Evolutionary conservation across 768 basidiomycete genomes (phyloP).

Genomic region (Strobilomyces echinocephalus): DNA sequence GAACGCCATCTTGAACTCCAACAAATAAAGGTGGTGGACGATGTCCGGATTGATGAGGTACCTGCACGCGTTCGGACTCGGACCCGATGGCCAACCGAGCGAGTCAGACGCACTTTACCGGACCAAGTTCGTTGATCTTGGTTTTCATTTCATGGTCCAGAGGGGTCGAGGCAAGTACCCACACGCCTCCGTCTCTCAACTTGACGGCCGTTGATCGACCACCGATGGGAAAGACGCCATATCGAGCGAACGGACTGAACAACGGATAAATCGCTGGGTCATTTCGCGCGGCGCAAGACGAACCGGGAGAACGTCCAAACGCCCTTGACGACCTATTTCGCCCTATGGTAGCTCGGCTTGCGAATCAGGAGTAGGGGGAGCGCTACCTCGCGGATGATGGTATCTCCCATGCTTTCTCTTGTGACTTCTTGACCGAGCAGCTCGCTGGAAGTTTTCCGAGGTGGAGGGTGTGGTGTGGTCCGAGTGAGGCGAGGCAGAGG

Average conservation of each 20-base stretch:
- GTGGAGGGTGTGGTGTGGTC: slow-evolving; percentile 18
- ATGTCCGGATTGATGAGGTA: slow-evolving; percentile 56
- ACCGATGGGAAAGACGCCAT: slow-evolving; percentile 67
- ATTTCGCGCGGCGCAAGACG: slow-evolving; percentile 8
- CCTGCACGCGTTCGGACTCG: slow-evolving; percentile 26
- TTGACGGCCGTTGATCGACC: slow-evolving; percentile 80
- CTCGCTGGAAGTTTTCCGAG: slow-evolving; percentile 7
- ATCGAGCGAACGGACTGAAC: slow-evolving; percentile 61
- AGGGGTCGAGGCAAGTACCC: slow-evolving; percentile 80
- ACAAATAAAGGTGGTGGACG: slow-evolving; percentile 58
- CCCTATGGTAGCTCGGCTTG: background rate
- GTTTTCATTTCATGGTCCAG: slow-evolving; percentile 59
- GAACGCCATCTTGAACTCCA: slow-evolving; percentile 65
- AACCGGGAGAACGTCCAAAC: slow-evolving; percentile 67
- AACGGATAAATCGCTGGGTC: slow-evolving; percentile 5
- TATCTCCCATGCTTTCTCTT: slow-evolving; percentile 29
- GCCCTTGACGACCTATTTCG: slow-evolving; percentile 41
- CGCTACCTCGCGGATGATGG: slow-evolving; percentile 41
- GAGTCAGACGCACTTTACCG: slow-evolving; percentile 47
- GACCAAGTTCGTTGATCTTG: slow-evolving; percentile 59
- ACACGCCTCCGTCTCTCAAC: slow-evolving; percentile 64
- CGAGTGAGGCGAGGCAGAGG: slow-evolving; percentile 10
- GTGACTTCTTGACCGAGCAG: background rate
- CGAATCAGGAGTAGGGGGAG: background rate
- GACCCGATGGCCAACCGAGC: background rate